A percentile compares a stretch with the other conserved stretches of the same genome.
Evolutionary conservation across 495 filamentous ascomycete genomes (phyloP).

Genomic region (Aspergillus saccharolyticus): DNA sequence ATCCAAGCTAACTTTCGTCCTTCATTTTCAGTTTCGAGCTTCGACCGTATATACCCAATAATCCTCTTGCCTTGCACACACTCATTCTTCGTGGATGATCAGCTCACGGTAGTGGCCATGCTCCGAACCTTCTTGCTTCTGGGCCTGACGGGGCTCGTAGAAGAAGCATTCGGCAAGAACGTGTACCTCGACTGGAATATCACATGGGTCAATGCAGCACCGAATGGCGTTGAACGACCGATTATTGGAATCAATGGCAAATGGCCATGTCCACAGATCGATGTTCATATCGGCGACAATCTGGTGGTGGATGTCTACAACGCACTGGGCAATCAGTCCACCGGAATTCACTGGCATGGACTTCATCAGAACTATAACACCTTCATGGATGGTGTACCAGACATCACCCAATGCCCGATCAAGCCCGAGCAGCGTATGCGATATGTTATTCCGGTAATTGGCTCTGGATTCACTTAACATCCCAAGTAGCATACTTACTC

Average conservation of each 20-base stretch:
- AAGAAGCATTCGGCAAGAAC: neutral
- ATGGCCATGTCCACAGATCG: constrained; percentile 64
- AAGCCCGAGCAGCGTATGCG: neutral
- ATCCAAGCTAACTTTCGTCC: neutral
- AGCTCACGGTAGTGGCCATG: constrained; percentile 2
- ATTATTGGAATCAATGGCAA: constrained; percentile 71
- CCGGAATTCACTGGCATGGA: constrained; percentile 71
- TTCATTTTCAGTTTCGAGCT: neutral
- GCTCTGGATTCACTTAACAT: neutral
- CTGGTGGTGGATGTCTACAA: constrained; percentile 65
- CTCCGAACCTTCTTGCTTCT: constrained; percentile 1
- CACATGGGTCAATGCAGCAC: constrained; percentile 68
- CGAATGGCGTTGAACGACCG: constrained; percentile 60
- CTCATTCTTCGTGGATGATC: neutral
- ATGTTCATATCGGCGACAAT: constrained; percentile 58
- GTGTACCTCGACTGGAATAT: constrained; percentile 38
- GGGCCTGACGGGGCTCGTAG: neutral
- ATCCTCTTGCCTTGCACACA: neutral
- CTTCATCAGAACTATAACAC: constrained; percentile 59
- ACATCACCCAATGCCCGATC: constrained; percentile 54
- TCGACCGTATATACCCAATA: neutral
- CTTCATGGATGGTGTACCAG: constrained; percentile 63
- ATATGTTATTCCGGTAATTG: neutral
- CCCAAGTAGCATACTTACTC: neutral
- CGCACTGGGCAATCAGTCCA: constrained; percentile 59